Conservation (phyloP, 164 flowering plant genomes). For the Cinnamomum chago region DNA sequence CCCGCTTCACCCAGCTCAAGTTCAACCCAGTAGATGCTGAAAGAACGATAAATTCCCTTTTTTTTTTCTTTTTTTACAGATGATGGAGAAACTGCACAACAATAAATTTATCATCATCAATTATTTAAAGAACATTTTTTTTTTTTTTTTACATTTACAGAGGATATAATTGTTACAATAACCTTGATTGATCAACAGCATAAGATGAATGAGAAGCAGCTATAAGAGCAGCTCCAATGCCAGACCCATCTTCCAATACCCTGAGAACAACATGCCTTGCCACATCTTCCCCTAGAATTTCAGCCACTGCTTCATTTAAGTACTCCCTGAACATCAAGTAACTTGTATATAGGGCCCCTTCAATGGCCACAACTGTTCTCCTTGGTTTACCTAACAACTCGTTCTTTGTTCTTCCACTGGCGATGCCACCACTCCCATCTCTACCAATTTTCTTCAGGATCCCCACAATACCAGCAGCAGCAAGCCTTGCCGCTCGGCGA, state of each 20-base stretch:
- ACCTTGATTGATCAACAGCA: slow-evolving; percentile 34
- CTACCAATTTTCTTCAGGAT: slow-evolving; percentile 90
- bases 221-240: slow-evolving; percentile 84
- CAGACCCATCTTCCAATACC: slow-evolving; percentile 78
- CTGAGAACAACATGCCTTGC: slow-evolving; percentile 61
- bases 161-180: slow-evolving; percentile 24
- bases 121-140: slow-evolving; percentile 22
- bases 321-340: slow-evolving; percentile 72
- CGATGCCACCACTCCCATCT: slow-evolving; percentile 71
- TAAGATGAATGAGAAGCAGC: slow-evolving; percentile 69
- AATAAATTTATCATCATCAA: slow-evolving; percentile 24
- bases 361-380: slow-evolving; percentile 81
- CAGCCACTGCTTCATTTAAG: slow-evolving; percentile 63
- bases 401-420: slow-evolving; percentile 43
- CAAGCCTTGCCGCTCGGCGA: slow-evolving; percentile 79
- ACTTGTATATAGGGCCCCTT: slow-evolving; percentile 64
- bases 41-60: too few relatives aligned
- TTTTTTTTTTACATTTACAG: slow-evolving; percentile 40
- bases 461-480: slow-evolving; percentile 96
- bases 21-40: too few relatives aligned
- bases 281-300: slow-evolving; percentile 74
- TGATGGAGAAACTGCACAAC: slow-evolving; percentile 26
- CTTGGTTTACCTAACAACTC: slow-evolving; percentile 35
- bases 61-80: not conserved
- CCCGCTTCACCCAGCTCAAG: too few relatives aligned